These are phyloP conservation scores for Arbutus unedo DNA, from an alignment of 148 eudicot genomes.

Conservation along the genomic window DNA sequence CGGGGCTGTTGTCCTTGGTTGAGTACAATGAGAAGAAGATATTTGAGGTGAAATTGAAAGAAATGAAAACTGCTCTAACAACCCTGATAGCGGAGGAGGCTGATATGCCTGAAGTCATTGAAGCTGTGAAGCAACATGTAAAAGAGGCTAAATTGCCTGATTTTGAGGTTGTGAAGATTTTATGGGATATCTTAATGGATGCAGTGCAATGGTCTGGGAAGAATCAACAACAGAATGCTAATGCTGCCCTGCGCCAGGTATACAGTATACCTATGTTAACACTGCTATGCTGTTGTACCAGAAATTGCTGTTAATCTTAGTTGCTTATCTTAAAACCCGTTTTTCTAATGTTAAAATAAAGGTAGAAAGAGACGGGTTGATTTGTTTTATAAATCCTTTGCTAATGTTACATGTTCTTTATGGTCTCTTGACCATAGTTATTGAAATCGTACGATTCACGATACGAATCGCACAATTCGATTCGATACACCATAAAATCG, in stretches of 20 bases:
- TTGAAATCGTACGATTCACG: no score
- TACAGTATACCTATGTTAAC: not conserved
- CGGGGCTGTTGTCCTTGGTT: conserved; percentile 64
- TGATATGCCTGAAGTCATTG: conserved; percentile 81
- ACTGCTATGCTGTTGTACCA: not conserved
- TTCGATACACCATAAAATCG: no score
- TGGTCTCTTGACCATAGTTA: not conserved
- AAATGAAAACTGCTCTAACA: conserved; percentile 87
- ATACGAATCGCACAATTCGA: no score
- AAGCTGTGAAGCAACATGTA: conserved; percentile 76
- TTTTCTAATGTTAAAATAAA: not conserved
- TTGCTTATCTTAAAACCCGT: not conserved
- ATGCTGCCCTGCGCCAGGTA: conserved; percentile 93
- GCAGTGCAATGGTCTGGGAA: conserved; percentile 99
- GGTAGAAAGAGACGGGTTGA: not conserved
- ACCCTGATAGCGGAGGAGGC: conserved; percentile 87
- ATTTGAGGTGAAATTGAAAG: conserved; percentile 91
- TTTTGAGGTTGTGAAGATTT: conserved; percentile 72
- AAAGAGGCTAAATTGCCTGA: conserved; percentile 98
- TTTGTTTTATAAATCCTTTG: not conserved
- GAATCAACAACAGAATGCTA: conserved; percentile 98
- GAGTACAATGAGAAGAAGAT: conserved; percentile 87
- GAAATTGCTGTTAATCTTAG: not conserved
- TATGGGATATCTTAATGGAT: conserved; percentile 98
- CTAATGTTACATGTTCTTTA: not conserved